Evolutionary conservation across 768 basidiomycete genomes (phyloP).

Genomic region (Amanita rimosa): DNA sequence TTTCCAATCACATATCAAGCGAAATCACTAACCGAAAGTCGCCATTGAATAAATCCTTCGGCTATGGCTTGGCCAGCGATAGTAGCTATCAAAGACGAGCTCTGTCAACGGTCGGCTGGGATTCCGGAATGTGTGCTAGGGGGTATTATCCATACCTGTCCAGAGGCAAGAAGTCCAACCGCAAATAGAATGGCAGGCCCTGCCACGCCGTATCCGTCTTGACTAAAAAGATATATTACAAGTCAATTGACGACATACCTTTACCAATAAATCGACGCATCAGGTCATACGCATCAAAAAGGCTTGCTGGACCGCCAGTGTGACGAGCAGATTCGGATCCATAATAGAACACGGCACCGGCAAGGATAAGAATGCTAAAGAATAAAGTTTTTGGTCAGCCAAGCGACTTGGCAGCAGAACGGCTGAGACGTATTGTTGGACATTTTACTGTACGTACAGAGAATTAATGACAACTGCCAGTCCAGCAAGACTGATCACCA

Average conservation of each 20-base stretch:
- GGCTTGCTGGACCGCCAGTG: conserved; percentile 41
- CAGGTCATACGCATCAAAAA: conserved; percentile 77
- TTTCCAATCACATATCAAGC: conserved; percentile 11
- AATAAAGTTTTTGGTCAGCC: conserved; percentile 2
- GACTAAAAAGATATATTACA: not conserved
- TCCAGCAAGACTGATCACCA: conserved; percentile 60
- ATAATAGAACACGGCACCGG: conserved; percentile 70
- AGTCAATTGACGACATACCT: conserved; percentile 26
- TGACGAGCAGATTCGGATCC: conserved; percentile 18
- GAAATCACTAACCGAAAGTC: conserved; percentile 45
- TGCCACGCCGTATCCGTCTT: conserved; percentile 16
- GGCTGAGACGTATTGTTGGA: not conserved
- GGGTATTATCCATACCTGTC: conserved; percentile 40
- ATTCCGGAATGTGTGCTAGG: not conserved
- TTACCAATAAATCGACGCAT: conserved; percentile 58
- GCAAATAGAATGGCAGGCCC: conserved; percentile 85
- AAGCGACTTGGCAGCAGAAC: not conserved
- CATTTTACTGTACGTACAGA: conserved; percentile 31
- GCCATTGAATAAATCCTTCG: conserved; percentile 86
- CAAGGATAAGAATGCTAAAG: conserved; percentile 67
- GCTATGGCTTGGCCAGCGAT: conserved; percentile 85
- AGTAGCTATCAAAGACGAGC: conserved; percentile 82
- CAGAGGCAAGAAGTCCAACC: conserved; percentile 71
- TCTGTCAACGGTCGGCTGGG: conserved; percentile 20
- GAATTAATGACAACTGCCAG: conserved; percentile 88